phyloP scores from a whole-genome alignment of 768 basidiomycete genomes.

The Boletus rubropictus region DNA sequence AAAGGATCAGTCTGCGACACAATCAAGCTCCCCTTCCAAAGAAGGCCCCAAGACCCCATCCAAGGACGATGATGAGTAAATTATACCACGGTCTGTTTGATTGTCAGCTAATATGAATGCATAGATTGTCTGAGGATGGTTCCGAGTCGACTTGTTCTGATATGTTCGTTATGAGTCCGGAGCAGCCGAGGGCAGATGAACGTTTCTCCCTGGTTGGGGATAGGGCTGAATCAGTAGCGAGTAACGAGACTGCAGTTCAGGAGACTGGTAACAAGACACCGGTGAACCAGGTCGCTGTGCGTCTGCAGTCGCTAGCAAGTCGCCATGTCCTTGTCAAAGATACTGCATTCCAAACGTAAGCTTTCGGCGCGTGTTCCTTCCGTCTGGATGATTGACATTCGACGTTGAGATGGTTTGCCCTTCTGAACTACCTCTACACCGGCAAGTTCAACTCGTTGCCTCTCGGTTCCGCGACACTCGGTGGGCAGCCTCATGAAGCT shows the following conservation, averaged over 20 bases:
- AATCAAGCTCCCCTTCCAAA: background rate
- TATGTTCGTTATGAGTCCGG: constrained; percentile 17
- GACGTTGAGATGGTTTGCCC: constrained; percentile 33
- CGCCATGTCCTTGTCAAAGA: constrained; percentile 25
- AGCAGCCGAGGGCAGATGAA: background rate
- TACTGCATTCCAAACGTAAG: constrained; percentile 28
- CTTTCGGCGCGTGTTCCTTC: too few relatives aligned
- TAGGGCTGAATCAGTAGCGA: background rate
- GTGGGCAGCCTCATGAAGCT: background rate
- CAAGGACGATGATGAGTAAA: constrained; percentile 11
- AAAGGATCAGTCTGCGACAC: background rate
- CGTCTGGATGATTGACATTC: background rate
- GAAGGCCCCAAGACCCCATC: background rate
- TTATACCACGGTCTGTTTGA: background rate
- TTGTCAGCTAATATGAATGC: background rate
- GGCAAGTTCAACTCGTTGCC: constrained; percentile 29
- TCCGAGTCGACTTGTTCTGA: constrained; percentile 14
- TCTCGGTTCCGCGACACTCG: constrained; percentile 16
- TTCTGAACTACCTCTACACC: constrained; percentile 38
- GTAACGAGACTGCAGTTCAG: constrained; percentile 7
- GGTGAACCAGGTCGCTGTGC: constrained; percentile 1
- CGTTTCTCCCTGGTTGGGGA: background rate
- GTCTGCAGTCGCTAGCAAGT: constrained; percentile 15
- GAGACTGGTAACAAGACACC: background rate
- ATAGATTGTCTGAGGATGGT: constrained; percentile 10